phyloP scores from a whole-genome alignment of 2,329 filamentous ascomycete species.

The Fusarium ramigenum region DNA sequence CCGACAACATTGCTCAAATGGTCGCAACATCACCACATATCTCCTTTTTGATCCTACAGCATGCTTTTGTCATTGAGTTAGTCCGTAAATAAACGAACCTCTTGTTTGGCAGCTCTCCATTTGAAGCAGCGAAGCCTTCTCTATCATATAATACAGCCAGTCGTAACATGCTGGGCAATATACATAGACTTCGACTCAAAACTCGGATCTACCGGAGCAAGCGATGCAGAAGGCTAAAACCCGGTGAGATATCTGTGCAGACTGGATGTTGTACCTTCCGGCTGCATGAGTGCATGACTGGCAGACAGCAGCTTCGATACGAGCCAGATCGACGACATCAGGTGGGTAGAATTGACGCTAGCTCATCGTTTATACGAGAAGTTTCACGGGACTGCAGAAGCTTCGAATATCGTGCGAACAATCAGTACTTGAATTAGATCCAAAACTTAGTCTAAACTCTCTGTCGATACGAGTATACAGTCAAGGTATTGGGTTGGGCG shows the following conservation, averaged over 20 bases:
- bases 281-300: conserved; percentile 1
- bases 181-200: background rate
- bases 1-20: background rate
- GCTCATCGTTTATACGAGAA: conserved; percentile 5
- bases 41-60: background rate
- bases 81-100: background rate
- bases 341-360: conserved; percentile 3
- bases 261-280: background rate
- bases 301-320: conserved; percentile 2
- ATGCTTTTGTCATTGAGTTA: background rate
- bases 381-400: background rate
- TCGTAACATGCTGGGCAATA: background rate
- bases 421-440: background rate
- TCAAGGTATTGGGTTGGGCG: too few relatives aligned
- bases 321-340: conserved; percentile 14
- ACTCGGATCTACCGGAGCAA: background rate
- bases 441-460: background rate
- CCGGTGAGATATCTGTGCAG: background rate
- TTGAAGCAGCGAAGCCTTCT: background rate
- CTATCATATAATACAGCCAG: background rate
- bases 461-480: background rate
- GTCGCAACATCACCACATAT: background rate
- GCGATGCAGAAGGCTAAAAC: background rate
- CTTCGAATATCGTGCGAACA: background rate
- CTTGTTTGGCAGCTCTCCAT: background rate